Conservation (phyloP, 2,329 filamentous ascomycete genomes). For the Fusarium gaditjirri region DNA sequence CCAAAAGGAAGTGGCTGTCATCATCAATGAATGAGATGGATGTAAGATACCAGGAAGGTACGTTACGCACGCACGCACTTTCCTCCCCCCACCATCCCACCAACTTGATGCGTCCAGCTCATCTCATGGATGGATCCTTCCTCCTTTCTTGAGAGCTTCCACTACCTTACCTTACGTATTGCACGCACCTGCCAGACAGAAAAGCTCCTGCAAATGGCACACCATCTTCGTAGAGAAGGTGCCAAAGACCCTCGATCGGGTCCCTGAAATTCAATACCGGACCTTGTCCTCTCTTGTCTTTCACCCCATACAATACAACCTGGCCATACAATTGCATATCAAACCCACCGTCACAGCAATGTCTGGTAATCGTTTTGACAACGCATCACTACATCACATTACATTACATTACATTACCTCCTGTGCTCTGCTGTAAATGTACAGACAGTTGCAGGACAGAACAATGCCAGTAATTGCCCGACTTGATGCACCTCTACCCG, state of each 20-base stretch:
- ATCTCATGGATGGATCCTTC: not conserved
- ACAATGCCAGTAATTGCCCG: conserved; percentile 39
- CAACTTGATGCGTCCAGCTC: not conserved
- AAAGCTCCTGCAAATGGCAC: conserved; percentile 19
- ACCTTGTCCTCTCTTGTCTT: conserved; percentile 22
- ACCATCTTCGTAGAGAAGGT: conserved; percentile 23
- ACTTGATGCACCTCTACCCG: conserved; percentile 47
- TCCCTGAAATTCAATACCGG: conserved; percentile 29
- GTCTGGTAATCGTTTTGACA: conserved; percentile 57
- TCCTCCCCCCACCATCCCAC: conserved; percentile 37
- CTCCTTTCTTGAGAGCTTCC: conserved; percentile 13
- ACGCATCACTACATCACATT: conserved; percentile 59
- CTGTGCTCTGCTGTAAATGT: conserved; percentile 27
- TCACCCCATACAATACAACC: conserved; percentile 15
- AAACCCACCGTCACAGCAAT: conserved; percentile 45
- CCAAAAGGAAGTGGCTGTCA: conserved; percentile 32
- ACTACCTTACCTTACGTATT: conserved; percentile 27
- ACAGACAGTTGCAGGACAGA: conserved; percentile 24
- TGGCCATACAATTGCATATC: conserved; percentile 25
- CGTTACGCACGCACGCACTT: conserved; percentile 34
- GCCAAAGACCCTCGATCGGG: conserved; percentile 32
- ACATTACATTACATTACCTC: conserved; percentile 38
- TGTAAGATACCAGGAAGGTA: conserved; percentile 22
- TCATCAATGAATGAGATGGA: conserved; percentile 3
- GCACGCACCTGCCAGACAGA: conserved; percentile 10